These are phyloP conservation scores for Austroboletus festivus DNA, from an alignment of 768 basidiomycete species.

Conservation along the genomic window DNA sequence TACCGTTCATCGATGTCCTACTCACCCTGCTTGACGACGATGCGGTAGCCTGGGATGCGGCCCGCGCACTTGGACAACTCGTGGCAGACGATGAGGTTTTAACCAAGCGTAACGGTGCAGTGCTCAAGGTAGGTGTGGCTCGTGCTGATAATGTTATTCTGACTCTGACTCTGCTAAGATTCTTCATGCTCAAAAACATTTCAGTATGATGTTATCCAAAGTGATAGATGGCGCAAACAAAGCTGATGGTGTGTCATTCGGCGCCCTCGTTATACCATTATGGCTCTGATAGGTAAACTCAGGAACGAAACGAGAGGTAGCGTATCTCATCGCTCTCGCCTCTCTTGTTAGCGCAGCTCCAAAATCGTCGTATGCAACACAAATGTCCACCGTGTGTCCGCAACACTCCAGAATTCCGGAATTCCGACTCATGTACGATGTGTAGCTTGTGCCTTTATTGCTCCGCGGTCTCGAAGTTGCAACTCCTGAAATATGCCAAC, in stretches of 20 bases:
- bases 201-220: slow-evolving; percentile 66
- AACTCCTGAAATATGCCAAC: slow-evolving; percentile 67
- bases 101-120: slow-evolving; percentile 74
- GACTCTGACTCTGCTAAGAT: slow-evolving; percentile 44
- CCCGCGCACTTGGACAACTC: slow-evolving; percentile 68
- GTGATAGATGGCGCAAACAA: slow-evolving; percentile 67
- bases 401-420: neutral
- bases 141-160: neutral
- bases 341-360: slow-evolving; percentile 79
- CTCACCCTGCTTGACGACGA: slow-evolving; percentile 70
- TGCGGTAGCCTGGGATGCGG: slow-evolving; percentile 66
- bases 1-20: slow-evolving; percentile 56
- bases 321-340: slow-evolving; percentile 80
- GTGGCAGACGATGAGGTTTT: slow-evolving; percentile 59
- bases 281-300: neutral
- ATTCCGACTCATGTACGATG: neutral
- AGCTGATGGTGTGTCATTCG: slow-evolving; percentile 42
- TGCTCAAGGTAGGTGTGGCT: slow-evolving; percentile 59
- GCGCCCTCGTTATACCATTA: neutral
- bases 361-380: slow-evolving; percentile 64
- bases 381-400: slow-evolving; percentile 56
- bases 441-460: slow-evolving; percentile 83
- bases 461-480: slow-evolving; percentile 80
- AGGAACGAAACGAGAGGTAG: slow-evolving; percentile 56
- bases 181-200: slow-evolving; percentile 72